Evolutionary conservation across 2,329 filamentous ascomycete genomes (phyloP), one percentile per base, ranked within the genome.

Genomic region (Aspergillus oerlinghausenensis): DNA sequence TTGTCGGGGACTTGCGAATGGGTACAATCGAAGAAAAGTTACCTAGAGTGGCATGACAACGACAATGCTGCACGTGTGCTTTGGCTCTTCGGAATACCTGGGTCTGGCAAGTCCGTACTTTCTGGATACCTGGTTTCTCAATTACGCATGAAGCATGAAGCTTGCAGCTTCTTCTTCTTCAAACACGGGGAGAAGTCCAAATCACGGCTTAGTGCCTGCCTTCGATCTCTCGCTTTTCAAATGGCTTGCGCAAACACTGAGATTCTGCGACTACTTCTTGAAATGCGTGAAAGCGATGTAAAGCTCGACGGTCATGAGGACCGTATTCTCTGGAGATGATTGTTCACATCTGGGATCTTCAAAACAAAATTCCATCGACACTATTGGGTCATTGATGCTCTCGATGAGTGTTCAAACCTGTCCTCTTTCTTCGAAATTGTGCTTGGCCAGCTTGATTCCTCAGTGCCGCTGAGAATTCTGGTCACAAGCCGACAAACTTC

Each of bases 121-220:
- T 57, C 68, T 4, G 63, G 64, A n/a, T 66, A 67, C 52, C 54
- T 66, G 1, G 58, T 73, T 29, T 62, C 67, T 8, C 17, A 66
- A 3, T 55, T 74, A 0, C 29, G 59, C 4, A 43, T 61, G 1
- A 50, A 56, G 2, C 55, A 53, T 6, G 35, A 50, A 0, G 21
- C 54, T 3, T 72, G 65, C 55, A 64, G 60, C 35, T 75, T 68
- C 55, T 74, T 68, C 55, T 75, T 75, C 59, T 75, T 76, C 59
- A 69, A 65, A 40, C 52, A 69, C 49, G 64, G 66, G 3, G 65
- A 73, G 21, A 64, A 55, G 11, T 57, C 58, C 1, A 71, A 69
- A 35, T 66, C 66, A 3, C 50, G 29, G 3, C 49, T 71, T 1
- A 58, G 63, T 43, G 10, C 35, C 5, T 70, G 65, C 32, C 62